Percentiles rank a stretch among this genome's conserved stretches.
These are phyloP conservation scores for Acorus calamus DNA, from an alignment of 106 monocot species.

Conservation along the genomic window DNA sequence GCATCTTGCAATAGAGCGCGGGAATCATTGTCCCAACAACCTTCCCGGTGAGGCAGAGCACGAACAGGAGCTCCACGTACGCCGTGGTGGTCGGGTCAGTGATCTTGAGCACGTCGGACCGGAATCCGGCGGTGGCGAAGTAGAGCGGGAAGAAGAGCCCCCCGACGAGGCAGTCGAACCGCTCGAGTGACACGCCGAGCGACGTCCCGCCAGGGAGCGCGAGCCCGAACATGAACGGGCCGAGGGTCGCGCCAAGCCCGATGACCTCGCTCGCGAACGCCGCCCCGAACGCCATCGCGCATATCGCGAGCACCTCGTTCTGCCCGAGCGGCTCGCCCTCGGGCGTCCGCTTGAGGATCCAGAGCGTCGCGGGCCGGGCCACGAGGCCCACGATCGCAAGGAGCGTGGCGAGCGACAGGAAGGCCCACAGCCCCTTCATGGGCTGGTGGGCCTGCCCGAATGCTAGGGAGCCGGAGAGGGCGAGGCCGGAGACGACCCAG, in stretches of 20 bases:
- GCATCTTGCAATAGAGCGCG: no score
- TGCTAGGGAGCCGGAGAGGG: background rate
- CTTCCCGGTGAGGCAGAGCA: no score
- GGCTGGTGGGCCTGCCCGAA: no score
- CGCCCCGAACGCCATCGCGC: constrained; percentile 1
- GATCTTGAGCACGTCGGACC: background rate
- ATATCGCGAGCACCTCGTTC: constrained; percentile 2
- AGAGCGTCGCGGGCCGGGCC: constrained; percentile 12
- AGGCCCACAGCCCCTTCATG: no score
- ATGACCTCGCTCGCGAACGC: constrained; percentile 18
- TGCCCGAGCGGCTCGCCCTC: constrained; percentile 17
- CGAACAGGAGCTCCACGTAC: no score
- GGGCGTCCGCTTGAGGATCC: constrained; percentile 24
- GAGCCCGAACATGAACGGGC: constrained; percentile 19
- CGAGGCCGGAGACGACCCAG: constrained; percentile 8
- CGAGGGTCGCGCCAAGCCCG: constrained; percentile 10
- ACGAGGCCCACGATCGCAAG: constrained; percentile 5
- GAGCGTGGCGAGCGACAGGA: background rate
- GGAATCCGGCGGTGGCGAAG: constrained; percentile 7
- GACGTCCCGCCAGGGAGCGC: constrained; percentile 32
- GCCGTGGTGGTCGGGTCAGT: no score
- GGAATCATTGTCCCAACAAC: no score
- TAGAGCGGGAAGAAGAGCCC: constrained; percentile 19
- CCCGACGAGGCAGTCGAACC: constrained; percentile 4
- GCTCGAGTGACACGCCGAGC: constrained; percentile 17